Percentiles rank a stretch among this genome's conserved stretches.
phyloP scores from a whole-genome alignment of 2,329 filamentous ascomycete species.

The Colletotrichum sp. region DNA sequence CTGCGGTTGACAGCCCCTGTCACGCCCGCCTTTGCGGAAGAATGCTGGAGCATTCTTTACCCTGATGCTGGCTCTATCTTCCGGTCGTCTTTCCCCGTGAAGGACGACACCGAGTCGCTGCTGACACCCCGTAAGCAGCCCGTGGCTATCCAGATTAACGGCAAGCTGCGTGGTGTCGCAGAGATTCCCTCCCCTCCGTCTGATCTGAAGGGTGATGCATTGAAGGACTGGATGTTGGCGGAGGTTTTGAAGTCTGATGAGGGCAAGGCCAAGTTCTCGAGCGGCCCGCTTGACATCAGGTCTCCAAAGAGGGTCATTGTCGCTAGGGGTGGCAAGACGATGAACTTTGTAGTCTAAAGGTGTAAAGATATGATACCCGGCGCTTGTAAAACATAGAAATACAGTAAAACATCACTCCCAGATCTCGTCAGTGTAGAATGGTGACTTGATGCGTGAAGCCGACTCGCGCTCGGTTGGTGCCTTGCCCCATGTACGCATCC shows the following conservation, averaged over 20 bases:
- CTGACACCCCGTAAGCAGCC: conserved; percentile 54
- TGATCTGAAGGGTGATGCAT: conserved; percentile 43
- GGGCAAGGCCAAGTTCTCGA: conserved; percentile 60
- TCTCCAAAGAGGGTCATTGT: conserved; percentile 70
- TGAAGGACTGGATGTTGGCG: conserved; percentile 66
- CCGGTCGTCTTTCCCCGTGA: conserved; percentile 60
- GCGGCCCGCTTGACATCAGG: conserved; percentile 48
- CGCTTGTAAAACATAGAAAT: background rate
- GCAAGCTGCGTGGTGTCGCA: conserved; percentile 75
- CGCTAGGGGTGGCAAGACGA: conserved; percentile 68
- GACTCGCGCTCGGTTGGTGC: background rate
- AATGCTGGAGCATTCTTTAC: conserved; percentile 73
- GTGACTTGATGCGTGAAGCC: background rate
- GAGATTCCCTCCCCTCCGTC: conserved; percentile 61
- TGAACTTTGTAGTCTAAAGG: conserved; percentile 72
- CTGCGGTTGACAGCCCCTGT: conserved; percentile 80
- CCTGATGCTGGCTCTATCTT: conserved; percentile 45
- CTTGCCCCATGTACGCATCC: background rate
- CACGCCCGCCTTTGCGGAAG: conserved; percentile 79
- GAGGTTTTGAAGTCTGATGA: conserved; percentile 66
- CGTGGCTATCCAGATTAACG: conserved; percentile 80
- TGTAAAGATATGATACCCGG: conserved; percentile 21
- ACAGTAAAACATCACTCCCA: background rate
- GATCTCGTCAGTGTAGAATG: background rate
- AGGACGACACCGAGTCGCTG: conserved; percentile 55